A percentile compares a stretch with the other conserved stretches of the same genome.
phyloP scores from a whole-genome alignment of 768 basidiomycete genomes.

The Calocybe indica region DNA sequence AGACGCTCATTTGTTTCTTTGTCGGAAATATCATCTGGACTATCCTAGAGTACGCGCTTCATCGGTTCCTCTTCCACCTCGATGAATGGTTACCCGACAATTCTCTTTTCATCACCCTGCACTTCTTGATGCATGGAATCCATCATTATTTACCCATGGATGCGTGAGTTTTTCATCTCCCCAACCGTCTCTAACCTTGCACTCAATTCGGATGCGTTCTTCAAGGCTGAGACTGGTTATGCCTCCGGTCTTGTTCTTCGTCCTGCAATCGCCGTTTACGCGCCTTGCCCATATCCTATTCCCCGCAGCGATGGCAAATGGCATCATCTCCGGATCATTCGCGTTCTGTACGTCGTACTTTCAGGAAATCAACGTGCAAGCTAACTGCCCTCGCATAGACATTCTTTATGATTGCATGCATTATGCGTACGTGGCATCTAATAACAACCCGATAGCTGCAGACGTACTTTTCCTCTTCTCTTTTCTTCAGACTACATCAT shows the following conservation, averaged over 20 bases:
- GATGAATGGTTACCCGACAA: conserved; percentile 83
- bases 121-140: conserved; percentile 92
- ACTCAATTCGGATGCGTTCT: not conserved
- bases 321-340: conserved; percentile 82
- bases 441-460: not conserved
- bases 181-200: not conserved
- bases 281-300: conserved; percentile 77
- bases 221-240: conserved; percentile 87
- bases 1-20: conserved; percentile 67
- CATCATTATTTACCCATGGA: conserved; percentile 99
- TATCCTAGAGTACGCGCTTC: conserved; percentile 84
- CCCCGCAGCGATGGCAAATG: conserved; percentile 82
- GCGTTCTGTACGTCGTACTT: conserved; percentile 54
- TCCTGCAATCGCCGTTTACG: conserved; percentile 82
- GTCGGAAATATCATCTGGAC: conserved; percentile 92
- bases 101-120: conserved; percentile 72
- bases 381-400: conserved; percentile 35
- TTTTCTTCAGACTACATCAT: conserved; percentile 63
- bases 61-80: conserved; percentile 97
- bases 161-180: conserved; percentile 38
- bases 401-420: conserved; percentile 88
- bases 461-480: not conserved
- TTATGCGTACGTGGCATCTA: conserved; percentile 61
- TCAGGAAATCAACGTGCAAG: not conserved
- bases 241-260: conserved; percentile 82